These are phyloP conservation scores for Pelargonium australe DNA, from an alignment of 441 rosid genomes.

Conservation along the genomic window DNA sequence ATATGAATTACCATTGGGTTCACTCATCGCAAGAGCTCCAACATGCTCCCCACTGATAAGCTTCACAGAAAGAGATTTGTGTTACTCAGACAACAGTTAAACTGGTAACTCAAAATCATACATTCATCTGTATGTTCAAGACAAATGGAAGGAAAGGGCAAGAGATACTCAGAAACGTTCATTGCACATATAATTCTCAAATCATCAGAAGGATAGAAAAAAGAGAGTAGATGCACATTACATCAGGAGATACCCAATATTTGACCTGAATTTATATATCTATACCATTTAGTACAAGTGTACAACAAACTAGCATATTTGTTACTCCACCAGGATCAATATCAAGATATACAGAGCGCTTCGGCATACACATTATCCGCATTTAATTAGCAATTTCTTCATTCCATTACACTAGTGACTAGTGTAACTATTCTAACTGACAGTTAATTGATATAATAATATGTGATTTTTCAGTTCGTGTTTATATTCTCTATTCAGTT, in stretches of 20 bases:
- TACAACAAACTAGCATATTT: neutral
- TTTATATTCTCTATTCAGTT: neutral
- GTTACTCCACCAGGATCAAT: neutral
- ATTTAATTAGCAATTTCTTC: neutral
- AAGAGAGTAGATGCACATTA: neutral
- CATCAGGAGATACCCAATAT: neutral
- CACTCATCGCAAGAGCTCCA: conserved; percentile 99
- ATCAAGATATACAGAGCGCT: neutral
- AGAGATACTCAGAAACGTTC: neutral
- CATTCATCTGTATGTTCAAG: neutral
- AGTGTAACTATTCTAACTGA: neutral
- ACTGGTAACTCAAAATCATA: neutral
- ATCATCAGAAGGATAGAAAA: neutral
- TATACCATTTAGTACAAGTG: neutral
- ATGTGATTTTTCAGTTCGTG: neutral
- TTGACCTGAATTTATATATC: neutral
- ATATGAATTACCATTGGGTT: conserved; percentile 70
- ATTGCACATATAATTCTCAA: neutral
- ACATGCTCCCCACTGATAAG: conserved; percentile 95
- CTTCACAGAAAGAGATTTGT: conserved; percentile 38
- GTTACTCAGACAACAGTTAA: conserved; percentile 24
- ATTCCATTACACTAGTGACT: neutral
- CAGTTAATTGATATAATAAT: neutral
- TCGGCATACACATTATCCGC: neutral
- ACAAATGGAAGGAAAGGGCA: neutral